Base-by-base conservation (phyloP, 306 rosid genomes). In the Corylus americana region DNA sequence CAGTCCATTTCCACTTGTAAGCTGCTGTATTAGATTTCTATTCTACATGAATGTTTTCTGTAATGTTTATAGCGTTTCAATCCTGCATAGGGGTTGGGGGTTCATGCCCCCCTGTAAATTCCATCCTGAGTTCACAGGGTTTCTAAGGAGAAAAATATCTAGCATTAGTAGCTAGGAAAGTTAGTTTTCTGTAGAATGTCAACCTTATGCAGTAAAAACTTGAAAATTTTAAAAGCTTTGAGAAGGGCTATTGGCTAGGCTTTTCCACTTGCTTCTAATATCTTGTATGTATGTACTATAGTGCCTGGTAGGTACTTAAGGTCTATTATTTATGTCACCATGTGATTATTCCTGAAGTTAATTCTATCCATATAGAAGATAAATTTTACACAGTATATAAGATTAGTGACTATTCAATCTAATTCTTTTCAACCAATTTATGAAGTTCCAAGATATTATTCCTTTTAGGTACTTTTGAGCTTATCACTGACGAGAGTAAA, bases 381-480 rank as follows among this genome's bases (percentile, higher is more conserved):
- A 64, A 10, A 67, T 42, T 73, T 55, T 11, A 5, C 16, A 42
- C 29, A n/a, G 18, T 16, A 1, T 64, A 12, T 48, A 45, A 37
- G 63, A 74, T 72, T 29, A 66, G 50, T 72, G 77, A 59, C 63
- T 42, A 51, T 4, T 74, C 29, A 64, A 72, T 29, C 35, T 69
- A 58, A 31, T 22, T 77, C 75, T 64, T 71, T 22, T 70, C 17
- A 27, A 70, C 59, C 48, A 53, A 48, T 57, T 79, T 79, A 71
- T 86, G 74, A 88, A 77, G 42, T 74, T 74, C 37, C 66, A 80
- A 63, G 74, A 78, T 84, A 49, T 71, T 66, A 54, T 80, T 80
- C 76, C 64, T 79, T 73, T 81, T 74, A 94, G 98, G 98, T 85
- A 82, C 97, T 54, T 92, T 95, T 78, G 94, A 92, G 87, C 92